Evolutionary conservation across 495 filamentous ascomycete genomes (phyloP).

Genomic region (Durotheca rogersii): DNA sequence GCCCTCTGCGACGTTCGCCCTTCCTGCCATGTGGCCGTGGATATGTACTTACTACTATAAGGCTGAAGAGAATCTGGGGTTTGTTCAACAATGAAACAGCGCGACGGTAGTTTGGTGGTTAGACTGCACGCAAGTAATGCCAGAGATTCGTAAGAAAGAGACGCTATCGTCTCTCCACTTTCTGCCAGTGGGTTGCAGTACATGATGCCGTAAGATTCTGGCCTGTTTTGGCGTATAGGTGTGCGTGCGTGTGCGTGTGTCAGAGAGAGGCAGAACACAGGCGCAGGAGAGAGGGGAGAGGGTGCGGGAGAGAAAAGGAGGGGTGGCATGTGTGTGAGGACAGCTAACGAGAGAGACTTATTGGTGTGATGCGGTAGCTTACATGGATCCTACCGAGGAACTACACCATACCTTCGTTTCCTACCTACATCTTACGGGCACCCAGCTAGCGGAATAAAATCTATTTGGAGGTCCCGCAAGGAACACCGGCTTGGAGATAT

Average conservation of each 20-base stretch:
- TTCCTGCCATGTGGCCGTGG: slow-evolving; percentile 9
- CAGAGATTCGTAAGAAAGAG: not conserved
- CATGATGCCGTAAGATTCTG: not conserved
- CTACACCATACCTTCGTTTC: no score
- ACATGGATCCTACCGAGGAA: not conserved
- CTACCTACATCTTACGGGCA: no score
- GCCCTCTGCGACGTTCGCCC: not conserved
- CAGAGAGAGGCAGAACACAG: no score
- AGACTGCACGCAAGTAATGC: not conserved
- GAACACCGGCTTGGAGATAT: not conserved
- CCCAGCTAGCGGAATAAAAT: not conserved
- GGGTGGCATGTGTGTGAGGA: no score
- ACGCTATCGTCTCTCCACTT: not conserved
- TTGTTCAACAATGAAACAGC: not conserved
- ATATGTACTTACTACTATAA: slow-evolving; percentile 18
- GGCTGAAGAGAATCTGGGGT: slow-evolving; percentile 10
- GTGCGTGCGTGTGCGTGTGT: no score
- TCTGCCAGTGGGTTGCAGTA: not conserved
- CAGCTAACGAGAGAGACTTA: no score
- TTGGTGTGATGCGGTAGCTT: not conserved
- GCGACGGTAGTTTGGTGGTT: not conserved
- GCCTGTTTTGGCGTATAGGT: not conserved
- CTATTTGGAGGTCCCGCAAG: slow-evolving; percentile 10
- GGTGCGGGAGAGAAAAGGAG: no score
- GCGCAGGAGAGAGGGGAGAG: no score